Evolutionary conservation across 805 yeast species (phyloP).

Genomic region (Candida dendrica): DNA sequence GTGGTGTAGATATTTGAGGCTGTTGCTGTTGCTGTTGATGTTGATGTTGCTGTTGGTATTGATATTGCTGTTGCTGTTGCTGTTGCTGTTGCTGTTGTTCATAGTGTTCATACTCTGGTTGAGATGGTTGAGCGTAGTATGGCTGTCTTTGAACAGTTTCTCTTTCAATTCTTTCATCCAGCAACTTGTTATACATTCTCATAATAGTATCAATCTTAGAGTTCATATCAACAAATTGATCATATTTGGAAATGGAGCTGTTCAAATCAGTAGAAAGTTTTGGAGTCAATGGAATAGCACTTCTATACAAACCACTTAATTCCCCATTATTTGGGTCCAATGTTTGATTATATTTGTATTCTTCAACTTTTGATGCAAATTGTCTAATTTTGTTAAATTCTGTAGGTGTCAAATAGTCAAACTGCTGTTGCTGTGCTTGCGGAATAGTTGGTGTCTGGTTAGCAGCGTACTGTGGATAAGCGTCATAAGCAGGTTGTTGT

Average conservation of each 20-base stretch:
- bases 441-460: conserved; percentile 1
- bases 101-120: conserved; percentile 15
- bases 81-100: not conserved
- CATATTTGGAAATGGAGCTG: conserved; percentile 54
- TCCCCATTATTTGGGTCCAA: conserved; percentile 30
- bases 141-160: conserved; percentile 13
- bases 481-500: conserved; percentile 4
- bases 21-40: conserved; percentile 1
- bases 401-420: conserved; percentile 37
- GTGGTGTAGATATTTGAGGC: not conserved
- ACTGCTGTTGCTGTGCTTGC: conserved; percentile 18
- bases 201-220: conserved; percentile 70
- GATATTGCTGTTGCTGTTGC: conserved; percentile 1
- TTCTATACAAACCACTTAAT: conserved; percentile 50
- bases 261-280: conserved; percentile 56
- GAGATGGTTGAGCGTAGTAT: conserved; percentile 1
- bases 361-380: conserved; percentile 61
- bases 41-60: not conserved
- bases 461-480: conserved; percentile 1
- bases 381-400: conserved; percentile 68
- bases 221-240: conserved; percentile 62
- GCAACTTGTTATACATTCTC: conserved; percentile 65
- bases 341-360: conserved; percentile 13
- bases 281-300: conserved; percentile 57
- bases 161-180: conserved; percentile 48